Base-by-base conservation (phyloP, 2,329 filamentous ascomycete species). In the Nigrograna mackinnonii region DNA sequence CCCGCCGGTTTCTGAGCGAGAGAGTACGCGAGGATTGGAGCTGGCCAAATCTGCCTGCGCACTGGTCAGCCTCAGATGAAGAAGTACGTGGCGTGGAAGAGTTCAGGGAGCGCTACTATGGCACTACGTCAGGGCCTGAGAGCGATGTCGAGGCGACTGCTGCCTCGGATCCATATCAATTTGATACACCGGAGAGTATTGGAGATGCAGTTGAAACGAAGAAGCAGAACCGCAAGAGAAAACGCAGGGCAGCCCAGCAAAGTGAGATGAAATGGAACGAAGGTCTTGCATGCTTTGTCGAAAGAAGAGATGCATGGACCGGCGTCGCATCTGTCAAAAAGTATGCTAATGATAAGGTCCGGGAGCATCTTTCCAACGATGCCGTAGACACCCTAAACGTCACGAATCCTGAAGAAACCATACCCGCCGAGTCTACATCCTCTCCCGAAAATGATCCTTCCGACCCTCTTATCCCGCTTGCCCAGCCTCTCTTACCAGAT, bases 221-320 rank as follows among this genome's bases (percentile, higher is more conserved):
- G 21, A 47, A 54, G 5, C 47, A 52, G 28, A 47, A 47, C 41
- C 58, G 68, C 43, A 74, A 67, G 49, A 56, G 65, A 37, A 67
- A 68, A 49, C 60, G 71, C 30, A 55, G 62, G 38, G 48, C 57
- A 35, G 54, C 56, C 11, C 46, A 74, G 37, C 66, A 71, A 41
- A 58, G 63, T 21, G 75, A 78, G 49, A 71, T 74, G 68, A 44
- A 46, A 6, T 95, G 87, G 85, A 97, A 96, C 58, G 76, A 85
- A 26, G 92, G 92, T 0, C 66, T 96, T 43, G 80, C 84, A n/a
- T 87, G 86, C 64, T 97, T 89, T 69, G 80, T 85, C 45, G 81
- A 85, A 21, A 78, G 89, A 44, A 80, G 91, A 36, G 84, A 96
- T 69, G 84, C 83, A 5, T 97, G 92, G 92, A 92, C 91, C 1